A percentile compares a stretch with the other conserved stretches of the same genome.
Conservation (phyloP, 2,329 filamentous ascomycete species). For the Boeremia lycopersici region DNA sequence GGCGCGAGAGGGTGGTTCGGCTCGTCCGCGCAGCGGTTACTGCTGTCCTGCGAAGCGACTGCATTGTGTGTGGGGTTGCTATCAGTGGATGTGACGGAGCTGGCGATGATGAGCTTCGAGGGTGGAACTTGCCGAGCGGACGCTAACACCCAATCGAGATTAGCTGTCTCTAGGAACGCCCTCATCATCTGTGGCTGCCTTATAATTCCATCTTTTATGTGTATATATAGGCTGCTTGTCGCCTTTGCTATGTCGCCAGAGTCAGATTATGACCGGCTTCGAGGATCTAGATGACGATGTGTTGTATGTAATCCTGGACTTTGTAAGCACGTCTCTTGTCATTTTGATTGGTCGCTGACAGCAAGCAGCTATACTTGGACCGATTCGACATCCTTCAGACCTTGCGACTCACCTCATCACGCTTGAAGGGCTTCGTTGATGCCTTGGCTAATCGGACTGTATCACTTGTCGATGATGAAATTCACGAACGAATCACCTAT, state of each 20-base stretch:
- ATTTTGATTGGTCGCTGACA: conserved; percentile 7
- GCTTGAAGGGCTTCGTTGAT: conserved; percentile 22
- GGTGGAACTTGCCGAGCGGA: conserved; percentile 15
- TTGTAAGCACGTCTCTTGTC: conserved; percentile 15
- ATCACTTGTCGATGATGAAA: conserved; percentile 17
- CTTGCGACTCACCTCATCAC: conserved; percentile 16
- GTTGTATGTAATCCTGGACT: conserved; percentile 20
- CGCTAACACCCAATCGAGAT: conserved; percentile 11
- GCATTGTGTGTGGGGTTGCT: conserved; percentile 47
- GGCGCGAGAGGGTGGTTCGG: conserved; percentile 43
- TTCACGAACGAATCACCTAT: conserved; percentile 17
- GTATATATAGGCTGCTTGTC: neutral
- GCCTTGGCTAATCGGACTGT: conserved; percentile 17
- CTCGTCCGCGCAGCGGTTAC: conserved; percentile 49
- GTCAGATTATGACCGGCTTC: conserved; percentile 12
- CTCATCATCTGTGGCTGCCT: conserved; percentile 16
- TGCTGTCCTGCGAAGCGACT: conserved; percentile 53
- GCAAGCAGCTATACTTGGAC: conserved; percentile 12
- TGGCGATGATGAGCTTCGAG: conserved; percentile 40
- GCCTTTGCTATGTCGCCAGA: neutral
- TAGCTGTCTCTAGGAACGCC: conserved; percentile 22
- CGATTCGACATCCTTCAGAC: conserved; percentile 4
- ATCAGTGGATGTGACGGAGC: conserved; percentile 25
- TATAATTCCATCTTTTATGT: neutral
- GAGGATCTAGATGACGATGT: conserved; percentile 25